phyloP scores from a whole-genome alignment of 345 rosid species.

The Gossypium rotundifolium region DNA sequence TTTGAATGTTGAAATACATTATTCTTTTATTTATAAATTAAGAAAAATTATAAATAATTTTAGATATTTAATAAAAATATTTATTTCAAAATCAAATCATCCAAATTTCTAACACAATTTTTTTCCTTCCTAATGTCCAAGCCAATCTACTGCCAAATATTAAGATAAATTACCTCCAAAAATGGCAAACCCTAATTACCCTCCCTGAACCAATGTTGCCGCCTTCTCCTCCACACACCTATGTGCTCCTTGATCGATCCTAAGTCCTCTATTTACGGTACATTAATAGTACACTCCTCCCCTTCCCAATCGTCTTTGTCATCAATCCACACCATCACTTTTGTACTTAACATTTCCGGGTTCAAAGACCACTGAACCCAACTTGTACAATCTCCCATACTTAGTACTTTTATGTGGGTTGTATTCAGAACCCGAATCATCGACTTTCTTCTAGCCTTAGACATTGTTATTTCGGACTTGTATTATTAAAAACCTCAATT shows the following conservation, averaged over 20 bases:
- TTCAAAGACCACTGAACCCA: conserved; percentile 58
- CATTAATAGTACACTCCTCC: conserved; percentile 56
- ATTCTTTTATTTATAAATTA: fast-evolving
- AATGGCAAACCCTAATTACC: no score
- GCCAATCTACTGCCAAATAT: no score
- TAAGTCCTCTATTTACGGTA: no score
- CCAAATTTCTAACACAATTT: no score
- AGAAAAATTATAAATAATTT: fast-evolving
- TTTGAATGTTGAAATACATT: fast-evolving
- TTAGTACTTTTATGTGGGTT: conserved; percentile 23
- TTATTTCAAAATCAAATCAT: no score
- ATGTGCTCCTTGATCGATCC: no score
- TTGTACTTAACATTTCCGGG: conserved; percentile 67
- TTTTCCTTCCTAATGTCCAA: no score
- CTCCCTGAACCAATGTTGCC: no score
- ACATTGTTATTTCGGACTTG: conserved; percentile 24
- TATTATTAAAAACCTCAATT: conserved; percentile 51
- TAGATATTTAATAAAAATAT: no score
- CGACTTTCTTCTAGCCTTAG: conserved; percentile 10
- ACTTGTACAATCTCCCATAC: conserved; percentile 20
- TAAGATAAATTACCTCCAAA: no score
- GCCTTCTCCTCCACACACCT: no score
- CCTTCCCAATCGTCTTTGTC: conserved; percentile 67
- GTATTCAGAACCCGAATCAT: neutral
- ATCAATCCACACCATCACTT: conserved; percentile 13